phyloP scores from a whole-genome alignment of 495 filamentous ascomycete genomes.

The Oidiodendron maius region DNA sequence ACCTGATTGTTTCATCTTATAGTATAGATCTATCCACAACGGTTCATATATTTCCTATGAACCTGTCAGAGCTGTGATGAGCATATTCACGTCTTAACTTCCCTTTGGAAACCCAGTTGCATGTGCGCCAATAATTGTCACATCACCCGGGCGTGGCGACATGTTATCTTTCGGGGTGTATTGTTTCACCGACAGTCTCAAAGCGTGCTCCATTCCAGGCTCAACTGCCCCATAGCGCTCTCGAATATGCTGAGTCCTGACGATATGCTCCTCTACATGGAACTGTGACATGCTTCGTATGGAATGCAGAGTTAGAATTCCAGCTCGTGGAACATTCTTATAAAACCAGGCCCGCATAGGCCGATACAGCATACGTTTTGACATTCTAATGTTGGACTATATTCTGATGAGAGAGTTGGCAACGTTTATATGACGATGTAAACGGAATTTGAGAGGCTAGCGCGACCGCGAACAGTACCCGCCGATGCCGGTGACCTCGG shows the following conservation, averaged over 20 bases:
- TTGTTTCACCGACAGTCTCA: slow-evolving; percentile 70
- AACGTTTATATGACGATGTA: too few species aligned
- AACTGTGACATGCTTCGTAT: too few species aligned
- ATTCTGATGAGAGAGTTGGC: too few species aligned
- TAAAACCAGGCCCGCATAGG: too few species aligned
- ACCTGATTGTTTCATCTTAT: slow-evolving; percentile 39
- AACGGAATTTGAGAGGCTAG: too few species aligned
- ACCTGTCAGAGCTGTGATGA: neutral
- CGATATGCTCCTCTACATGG: slow-evolving; percentile 56
- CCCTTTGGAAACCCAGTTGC: slow-evolving; percentile 88
- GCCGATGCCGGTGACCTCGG: too few species aligned
- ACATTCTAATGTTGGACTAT: too few species aligned
- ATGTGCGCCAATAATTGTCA: slow-evolving; percentile 77
- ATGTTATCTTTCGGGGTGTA: slow-evolving; percentile 68
- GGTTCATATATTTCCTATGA: slow-evolving; percentile 80
- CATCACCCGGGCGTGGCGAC: slow-evolving; percentile 56
- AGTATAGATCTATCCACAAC: slow-evolving; percentile 68
- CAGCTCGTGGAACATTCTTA: too few species aligned
- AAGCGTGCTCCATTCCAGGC: slow-evolving; percentile 49
- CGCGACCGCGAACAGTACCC: too few species aligned
- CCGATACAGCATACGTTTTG: too few species aligned
- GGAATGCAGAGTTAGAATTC: too few species aligned
- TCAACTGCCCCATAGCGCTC: slow-evolving; percentile 62
- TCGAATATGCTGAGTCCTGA: slow-evolving; percentile 60
- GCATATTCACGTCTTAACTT: neutral